phyloP scores from a whole-genome alignment of 2,329 filamentous ascomycete genomes.

The Penicillium occitanis region DNA sequence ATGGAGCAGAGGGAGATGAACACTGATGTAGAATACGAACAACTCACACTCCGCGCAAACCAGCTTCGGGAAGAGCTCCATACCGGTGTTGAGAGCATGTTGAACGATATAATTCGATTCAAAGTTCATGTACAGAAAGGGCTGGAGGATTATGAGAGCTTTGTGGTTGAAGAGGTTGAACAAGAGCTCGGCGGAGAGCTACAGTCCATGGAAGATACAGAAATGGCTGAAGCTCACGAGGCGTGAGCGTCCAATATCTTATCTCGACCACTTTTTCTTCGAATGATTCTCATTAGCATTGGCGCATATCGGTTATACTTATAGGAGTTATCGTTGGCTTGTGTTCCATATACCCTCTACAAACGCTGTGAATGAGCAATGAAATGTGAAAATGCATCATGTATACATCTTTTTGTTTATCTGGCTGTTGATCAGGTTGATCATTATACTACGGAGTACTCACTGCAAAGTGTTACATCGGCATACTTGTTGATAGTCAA shows the following conservation, averaged over 20 bases:
- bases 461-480: neutral
- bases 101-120: constrained; percentile 97
- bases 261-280: neutral
- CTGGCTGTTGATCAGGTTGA: neutral
- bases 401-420: constrained; percentile 10
- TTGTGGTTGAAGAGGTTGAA: constrained; percentile 91
- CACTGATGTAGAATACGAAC: constrained; percentile 93
- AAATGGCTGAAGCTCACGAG: constrained; percentile 21
- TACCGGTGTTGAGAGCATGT: constrained; percentile 90
- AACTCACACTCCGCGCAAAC: constrained; percentile 80
- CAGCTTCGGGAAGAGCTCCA: constrained; percentile 94
- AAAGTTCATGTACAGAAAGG: constrained; percentile 95
- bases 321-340: constrained; percentile 18
- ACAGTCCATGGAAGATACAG: constrained; percentile 34
- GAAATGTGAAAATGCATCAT: constrained; percentile 16
- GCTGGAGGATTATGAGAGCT: constrained; percentile 89
- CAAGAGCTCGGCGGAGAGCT: constrained; percentile 71
- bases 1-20: constrained; percentile 97
- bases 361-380: constrained; percentile 19
- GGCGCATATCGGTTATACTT: constrained; percentile 13
- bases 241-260: neutral
- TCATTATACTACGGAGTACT: neutral
- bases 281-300: neutral
- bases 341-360: constrained; percentile 18
- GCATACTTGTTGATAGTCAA: neutral